phyloP scores from a whole-genome alignment of 768 basidiomycete genomes.

The Podaxis pistillaris region DNA sequence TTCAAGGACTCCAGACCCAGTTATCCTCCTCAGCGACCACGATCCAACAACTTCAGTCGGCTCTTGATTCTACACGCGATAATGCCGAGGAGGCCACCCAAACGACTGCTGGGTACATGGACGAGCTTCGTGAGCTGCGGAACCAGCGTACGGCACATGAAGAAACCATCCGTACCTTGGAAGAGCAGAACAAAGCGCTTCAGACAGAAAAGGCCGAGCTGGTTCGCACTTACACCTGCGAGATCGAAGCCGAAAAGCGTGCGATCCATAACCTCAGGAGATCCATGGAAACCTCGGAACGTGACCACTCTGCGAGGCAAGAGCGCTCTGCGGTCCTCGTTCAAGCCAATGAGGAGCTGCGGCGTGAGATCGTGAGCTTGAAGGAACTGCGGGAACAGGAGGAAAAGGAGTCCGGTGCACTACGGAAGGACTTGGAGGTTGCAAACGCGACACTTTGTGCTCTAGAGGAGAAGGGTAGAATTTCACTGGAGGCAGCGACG shows the following conservation, averaged over 20 bases:
- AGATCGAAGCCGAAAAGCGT: slow-evolving; percentile 5
- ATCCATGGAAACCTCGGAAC: slow-evolving; percentile 4
- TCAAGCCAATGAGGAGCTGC: slow-evolving; percentile 1
- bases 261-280: slow-evolving; percentile 3
- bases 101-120: not conserved
- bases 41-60: slow-evolving; percentile 3
- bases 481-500: not conserved
- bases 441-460: not conserved
- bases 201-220: not conserved
- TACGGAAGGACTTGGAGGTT: slow-evolving; percentile 2
- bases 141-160: not conserved
- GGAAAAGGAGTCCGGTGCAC: not conserved
- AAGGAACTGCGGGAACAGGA: not conserved
- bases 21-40: not conserved
- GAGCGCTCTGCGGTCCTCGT: not conserved
- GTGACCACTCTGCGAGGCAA: not conserved
- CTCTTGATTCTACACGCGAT: not conserved
- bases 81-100: not conserved
- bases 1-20: not conserved
- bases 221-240: not conserved
- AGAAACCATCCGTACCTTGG: not conserved
- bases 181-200: not conserved
- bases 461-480: not conserved
- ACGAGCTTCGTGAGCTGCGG: not conserved
- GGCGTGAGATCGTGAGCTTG: not conserved